Conservation (phyloP, 306 rosid genomes). For the Gastrolobium villosum region DNA sequence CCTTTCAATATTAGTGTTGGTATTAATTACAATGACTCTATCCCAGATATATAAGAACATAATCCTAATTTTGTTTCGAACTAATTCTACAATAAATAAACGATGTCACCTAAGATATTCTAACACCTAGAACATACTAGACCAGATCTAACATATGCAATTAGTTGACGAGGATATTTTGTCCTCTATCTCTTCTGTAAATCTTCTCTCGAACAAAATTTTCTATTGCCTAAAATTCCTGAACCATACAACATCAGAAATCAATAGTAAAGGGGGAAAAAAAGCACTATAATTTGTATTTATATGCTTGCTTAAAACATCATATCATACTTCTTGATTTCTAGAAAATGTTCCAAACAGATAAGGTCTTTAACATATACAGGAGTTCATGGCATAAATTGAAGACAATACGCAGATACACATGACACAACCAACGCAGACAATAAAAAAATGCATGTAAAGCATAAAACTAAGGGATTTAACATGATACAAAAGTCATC, state of each 20-base stretch:
- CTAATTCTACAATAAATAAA: too few species aligned
- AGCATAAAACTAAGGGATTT: not conserved
- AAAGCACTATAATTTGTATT: not conserved
- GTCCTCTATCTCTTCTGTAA: too few species aligned
- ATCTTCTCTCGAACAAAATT: too few species aligned
- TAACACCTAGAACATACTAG: too few species aligned
- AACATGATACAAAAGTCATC: not conserved
- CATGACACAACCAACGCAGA: not conserved
- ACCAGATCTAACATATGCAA: too few species aligned
- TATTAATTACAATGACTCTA: too few species aligned
- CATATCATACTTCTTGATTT: not conserved
- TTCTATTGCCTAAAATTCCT: not conserved
- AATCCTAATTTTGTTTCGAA: too few species aligned
- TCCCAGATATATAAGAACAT: too few species aligned
- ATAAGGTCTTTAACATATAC: not conserved
- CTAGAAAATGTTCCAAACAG: not conserved
- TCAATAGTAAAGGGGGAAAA: not conserved
- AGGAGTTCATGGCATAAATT: not conserved
- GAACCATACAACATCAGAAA: slow-evolving; percentile 23
- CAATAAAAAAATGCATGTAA: not conserved
- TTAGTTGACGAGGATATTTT: too few species aligned
- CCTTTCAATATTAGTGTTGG: too few species aligned
- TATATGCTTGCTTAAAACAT: not conserved
- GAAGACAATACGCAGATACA: slow-evolving; percentile 6
- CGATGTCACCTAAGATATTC: too few species aligned